Evolutionary conservation across 345 rosid species (phyloP), one percentile per base, ranked within the genome.

Genomic region (Rhizophora apiculata): DNA sequence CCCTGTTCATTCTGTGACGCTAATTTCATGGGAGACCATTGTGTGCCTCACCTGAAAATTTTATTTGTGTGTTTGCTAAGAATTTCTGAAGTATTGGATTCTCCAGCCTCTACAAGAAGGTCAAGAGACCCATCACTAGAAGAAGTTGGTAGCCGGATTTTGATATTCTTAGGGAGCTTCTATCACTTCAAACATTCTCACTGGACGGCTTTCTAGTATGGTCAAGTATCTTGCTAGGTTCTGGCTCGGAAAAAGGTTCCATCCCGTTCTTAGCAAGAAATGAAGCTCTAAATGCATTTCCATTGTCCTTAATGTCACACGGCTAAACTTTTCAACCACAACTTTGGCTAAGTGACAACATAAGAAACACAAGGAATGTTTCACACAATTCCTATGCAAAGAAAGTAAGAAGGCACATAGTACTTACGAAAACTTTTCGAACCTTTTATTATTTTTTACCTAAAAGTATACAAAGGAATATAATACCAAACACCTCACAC

Each of bases 21-120:
- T 88, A 93, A 80, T 96, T 95, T 79, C 73, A 66, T 2, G 98
- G 97, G 72, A 96, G 88, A 69, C 88, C 65, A 65, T 90, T 70
- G 67, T 88, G 92, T 65, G 84, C 84, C 72, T 81, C 87, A 68
- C 87, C 85, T 48, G 81, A 64, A 69, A 66, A 65, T 65, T 79
- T 86, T 70, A 71, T 58, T 71, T 81, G 85, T 4, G 58, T 64
- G 64, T 80, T 80, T 80, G 75, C 82, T 74, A 68, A 69, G 71
- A 80, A 70, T 57, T 64, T 85, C 85, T 53, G 69, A 48, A 51
- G 84, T 67, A 68, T 71, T 72, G 37, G 83, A 79, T 68, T 68
- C 76, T 70, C 84, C 89, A 62, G 83, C 63, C 77, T 78, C 85
- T 63, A 77, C 80, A 63, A 68, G 82, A 78, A 80, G 83, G 75